phyloP scores from a whole-genome alignment of 164 flowering plant species.

The Echeveria elegans region DNA sequence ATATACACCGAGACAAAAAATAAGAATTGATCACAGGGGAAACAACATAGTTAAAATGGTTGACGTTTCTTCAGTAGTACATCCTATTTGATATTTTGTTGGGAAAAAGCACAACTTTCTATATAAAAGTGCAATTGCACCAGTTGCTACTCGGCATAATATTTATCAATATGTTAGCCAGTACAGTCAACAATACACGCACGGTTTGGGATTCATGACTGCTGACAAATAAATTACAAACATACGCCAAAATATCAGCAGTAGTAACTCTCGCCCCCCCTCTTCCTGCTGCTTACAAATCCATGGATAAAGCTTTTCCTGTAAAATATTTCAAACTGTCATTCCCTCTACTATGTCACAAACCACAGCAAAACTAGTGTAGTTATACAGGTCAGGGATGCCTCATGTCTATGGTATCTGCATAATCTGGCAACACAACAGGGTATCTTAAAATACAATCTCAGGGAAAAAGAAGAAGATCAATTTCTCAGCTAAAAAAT shows the following conservation, averaged over 20 bases:
- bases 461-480: too few species aligned
- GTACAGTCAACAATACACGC: too few species aligned
- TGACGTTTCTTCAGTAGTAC: slow-evolving; percentile 1
- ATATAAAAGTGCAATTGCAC: background rate
- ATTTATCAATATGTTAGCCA: background rate
- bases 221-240: slow-evolving; percentile 12
- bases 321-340: slow-evolving; percentile 9
- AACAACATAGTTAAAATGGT: too few species aligned
- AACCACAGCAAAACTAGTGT: background rate
- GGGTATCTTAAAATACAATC: too few species aligned
- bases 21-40: too few species aligned
- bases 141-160: background rate
- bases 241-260: slow-evolving; percentile 55
- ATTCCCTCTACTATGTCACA: background rate
- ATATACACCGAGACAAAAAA: background rate
- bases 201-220: too few species aligned
- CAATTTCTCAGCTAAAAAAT: too few species aligned
- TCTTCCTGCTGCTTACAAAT: slow-evolving; percentile 68
- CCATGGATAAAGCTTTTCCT: slow-evolving; percentile 91
- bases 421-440: too few species aligned
- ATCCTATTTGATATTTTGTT: too few species aligned
- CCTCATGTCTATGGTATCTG: too few species aligned
- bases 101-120: too few species aligned
- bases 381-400: too few species aligned
- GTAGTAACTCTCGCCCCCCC: slow-evolving; percentile 62